Evolutionary conservation across 2,329 filamentous ascomycete species (phyloP).

Genomic region (Camillea tinctor): DNA sequence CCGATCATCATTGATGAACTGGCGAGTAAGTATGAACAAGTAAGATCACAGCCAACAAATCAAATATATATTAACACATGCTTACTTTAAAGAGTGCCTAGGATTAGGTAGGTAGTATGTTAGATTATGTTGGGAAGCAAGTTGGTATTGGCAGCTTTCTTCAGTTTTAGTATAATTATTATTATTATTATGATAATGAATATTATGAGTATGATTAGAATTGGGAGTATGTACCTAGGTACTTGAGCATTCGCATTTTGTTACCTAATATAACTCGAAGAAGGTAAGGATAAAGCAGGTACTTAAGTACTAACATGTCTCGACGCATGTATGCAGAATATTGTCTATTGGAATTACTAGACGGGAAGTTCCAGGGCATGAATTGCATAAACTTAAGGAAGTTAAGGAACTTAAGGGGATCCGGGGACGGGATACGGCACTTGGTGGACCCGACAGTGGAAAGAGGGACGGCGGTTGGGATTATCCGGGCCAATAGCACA

Average conservation of each 20-base stretch:
- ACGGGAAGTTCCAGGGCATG: not conserved
- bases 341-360: not conserved
- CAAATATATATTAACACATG: not conserved
- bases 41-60: not conserved
- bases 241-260: not conserved
- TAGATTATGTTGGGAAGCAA: no score
- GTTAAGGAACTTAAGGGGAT: not conserved
- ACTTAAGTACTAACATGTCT: no score
- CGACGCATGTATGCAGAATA: not conserved
- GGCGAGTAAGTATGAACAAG: not conserved
- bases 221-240: not conserved
- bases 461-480: not conserved
- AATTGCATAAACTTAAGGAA: not conserved
- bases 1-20: not conserved
- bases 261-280: not conserved
- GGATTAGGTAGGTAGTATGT: no score
- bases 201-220: no score
- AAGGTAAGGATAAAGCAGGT: no score
- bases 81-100: not conserved
- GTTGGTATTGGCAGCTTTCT: no score
- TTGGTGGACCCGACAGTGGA: not conserved
- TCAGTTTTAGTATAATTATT: no score
- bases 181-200: no score
- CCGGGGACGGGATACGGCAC: not conserved
- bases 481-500: not conserved